Base-by-base conservation (phyloP, 2,329 filamentous ascomycete species). In the Monosporascus ibericus region DNA sequence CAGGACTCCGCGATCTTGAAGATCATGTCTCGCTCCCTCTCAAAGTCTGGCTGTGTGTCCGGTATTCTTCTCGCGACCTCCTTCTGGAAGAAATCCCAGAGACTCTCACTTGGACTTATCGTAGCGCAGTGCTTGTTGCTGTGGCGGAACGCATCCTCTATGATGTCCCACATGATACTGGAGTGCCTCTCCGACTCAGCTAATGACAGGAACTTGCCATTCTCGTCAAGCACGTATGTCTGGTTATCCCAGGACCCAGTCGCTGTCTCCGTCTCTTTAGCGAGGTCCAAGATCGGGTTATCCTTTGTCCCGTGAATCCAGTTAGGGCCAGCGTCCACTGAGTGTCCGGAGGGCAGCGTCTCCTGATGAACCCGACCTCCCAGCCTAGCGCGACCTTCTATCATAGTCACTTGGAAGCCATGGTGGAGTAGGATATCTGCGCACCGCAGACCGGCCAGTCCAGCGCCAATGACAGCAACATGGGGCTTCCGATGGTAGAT, bases 221-320 rank as follows among this genome's bases (percentile, higher is more conserved):
- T 61, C n/a, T 80, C 73, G 51, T 84, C 76, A 53, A 83, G 81
- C 1, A 85, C 69, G 34, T 78, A 73, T 24, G 81, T 77, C 5
- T 72, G 72, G 6, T 75, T 74, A 47, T 85, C 81, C 70, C 74
- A 76, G 51, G 64, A 70, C 14, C 73, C 72, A 2, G 74, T 65
- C 0, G 66, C 61, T 0, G 80, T 88, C 1, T 74, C 70, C 0
- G 85, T 88, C 56, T 80, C 72, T 58, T 77, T 79, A 14, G 85
- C 86, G 18, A 90, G 72, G 44, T 86, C 81, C 39, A 86, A 67
- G 17, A 90, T 87, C 0, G 87, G 85, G 62, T 90, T 91, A 56
- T 84, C 75, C 1, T 80, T 73, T 6, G 85, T 88, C 36, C 87
- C 87, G 55, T 91, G 87, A 49, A 91, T 88, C 87, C 87, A 91